Conservation (phyloP, 2,329 filamentous ascomycete genomes). For the Colletotrichum horii region DNA sequence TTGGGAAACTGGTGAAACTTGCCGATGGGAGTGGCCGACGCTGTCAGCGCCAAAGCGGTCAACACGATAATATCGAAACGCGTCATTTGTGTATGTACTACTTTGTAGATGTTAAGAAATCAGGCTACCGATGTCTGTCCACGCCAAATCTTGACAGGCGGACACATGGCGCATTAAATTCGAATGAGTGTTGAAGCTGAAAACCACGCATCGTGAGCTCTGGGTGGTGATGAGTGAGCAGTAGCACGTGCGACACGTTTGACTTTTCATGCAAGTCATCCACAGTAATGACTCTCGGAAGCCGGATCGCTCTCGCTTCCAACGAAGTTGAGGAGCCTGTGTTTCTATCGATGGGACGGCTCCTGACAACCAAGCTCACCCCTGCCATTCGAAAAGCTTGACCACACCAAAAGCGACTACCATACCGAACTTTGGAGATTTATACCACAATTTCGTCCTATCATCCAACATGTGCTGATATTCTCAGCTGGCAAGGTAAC, state of each 20-base stretch:
- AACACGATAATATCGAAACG: not conserved
- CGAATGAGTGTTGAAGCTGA: not conserved
- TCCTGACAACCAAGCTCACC: not conserved
- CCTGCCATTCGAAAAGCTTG: not conserved
- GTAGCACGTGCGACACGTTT: not conserved
- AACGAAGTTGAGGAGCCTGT: not conserved
- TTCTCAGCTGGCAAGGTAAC: rapidly evolving
- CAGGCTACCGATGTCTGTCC: rapidly evolving
- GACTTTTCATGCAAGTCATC: not conserved
- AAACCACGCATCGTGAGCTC: not conserved
- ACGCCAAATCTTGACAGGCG: no score
- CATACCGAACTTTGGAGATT: rapidly evolving
- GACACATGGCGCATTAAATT: not conserved
- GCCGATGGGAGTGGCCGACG: not conserved
- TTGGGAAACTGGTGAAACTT: not conserved
- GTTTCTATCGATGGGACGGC: not conserved
- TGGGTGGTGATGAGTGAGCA: not conserved
- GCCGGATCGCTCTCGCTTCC: not conserved
- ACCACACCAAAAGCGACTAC: not conserved
- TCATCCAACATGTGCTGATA: not conserved
- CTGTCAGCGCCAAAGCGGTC: not conserved
- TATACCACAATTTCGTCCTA: rapidly evolving
- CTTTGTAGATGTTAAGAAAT: not conserved
- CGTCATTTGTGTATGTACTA: not conserved
- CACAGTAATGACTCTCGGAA: not conserved